A percentile compares a stretch with the other conserved stretches of the same genome.
Evolutionary conservation across 202 grass and related monocot species (phyloP).

Genomic region (Panicum hallii): DNA sequence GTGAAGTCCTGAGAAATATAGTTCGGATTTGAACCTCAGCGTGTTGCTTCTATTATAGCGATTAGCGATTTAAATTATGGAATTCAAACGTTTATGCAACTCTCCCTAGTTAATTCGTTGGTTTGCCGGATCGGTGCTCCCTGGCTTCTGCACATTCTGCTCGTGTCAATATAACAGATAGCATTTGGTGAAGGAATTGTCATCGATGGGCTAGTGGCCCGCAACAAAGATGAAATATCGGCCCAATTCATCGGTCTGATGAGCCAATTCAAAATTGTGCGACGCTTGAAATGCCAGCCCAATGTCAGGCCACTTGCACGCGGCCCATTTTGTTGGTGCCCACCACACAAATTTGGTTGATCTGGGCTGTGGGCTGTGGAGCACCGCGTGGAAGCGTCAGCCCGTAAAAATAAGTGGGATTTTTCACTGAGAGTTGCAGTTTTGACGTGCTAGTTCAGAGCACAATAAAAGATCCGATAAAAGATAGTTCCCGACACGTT

Average conservation of each 20-base stretch:
- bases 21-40: not conserved
- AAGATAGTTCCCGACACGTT: no score
- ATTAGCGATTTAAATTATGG: not conserved
- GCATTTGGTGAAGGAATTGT: not conserved
- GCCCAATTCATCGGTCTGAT: not conserved
- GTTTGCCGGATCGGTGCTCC: not conserved
- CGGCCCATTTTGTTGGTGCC: not conserved
- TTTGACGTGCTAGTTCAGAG: no score
- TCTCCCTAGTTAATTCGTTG: not conserved
- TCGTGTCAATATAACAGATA: not conserved
- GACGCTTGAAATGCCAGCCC: no score
- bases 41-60: not conserved
- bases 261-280: not conserved
- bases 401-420: no score
- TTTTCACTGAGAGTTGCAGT: no score
- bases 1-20: not conserved
- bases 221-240: not conserved
- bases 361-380: no score
- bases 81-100: not conserved
- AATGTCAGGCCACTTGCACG: not conserved
- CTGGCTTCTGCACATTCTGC: not conserved
- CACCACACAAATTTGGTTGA: not conserved
- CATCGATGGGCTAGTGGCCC: not conserved
- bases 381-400: no score
- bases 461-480: no score